These are phyloP conservation scores for Exserohilum turcica DNA, from an alignment of 2,329 filamentous ascomycete genomes.

Conservation along the genomic window DNA sequence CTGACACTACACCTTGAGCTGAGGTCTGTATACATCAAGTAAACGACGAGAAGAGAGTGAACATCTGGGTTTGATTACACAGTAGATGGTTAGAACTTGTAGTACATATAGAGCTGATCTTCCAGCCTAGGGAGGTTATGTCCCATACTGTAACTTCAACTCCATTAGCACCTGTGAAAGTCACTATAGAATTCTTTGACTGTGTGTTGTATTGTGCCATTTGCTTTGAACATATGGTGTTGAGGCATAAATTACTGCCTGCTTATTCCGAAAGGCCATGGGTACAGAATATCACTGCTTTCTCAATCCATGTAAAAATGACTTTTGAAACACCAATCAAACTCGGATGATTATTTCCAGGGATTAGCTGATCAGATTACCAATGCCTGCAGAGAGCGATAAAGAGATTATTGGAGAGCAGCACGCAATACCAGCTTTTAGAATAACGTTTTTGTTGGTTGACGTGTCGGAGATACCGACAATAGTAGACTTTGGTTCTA, in stretches of 20 bases:
- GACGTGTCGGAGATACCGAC: slow-evolving; percentile 23
- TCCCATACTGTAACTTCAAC: not conserved
- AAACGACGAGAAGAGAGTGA: not conserved
- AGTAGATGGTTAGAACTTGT: not conserved
- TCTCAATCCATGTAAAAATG: not conserved
- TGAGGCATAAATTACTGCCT: no score
- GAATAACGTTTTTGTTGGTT: slow-evolving; percentile 11
- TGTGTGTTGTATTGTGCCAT: no score
- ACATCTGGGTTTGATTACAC: no score
- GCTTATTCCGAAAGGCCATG: no score
- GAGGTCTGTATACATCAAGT: no score
- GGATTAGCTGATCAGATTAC: slow-evolving; percentile 3
- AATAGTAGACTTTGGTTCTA: slow-evolving; percentile 9
- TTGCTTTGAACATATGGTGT: no score
- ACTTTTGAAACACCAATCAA: not conserved
- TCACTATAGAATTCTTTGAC: no score
- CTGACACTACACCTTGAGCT: not conserved
- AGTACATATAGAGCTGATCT: not conserved
- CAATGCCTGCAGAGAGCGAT: slow-evolving; percentile 20
- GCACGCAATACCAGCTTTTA: slow-evolving; percentile 12
- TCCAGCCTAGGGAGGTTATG: not conserved
- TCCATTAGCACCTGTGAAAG: no score
- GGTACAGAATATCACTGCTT: no score
- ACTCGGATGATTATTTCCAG: no score
- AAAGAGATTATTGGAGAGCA: slow-evolving; percentile 20